Evolutionary conservation across 305 asterid species (phyloP).

Genomic region (Caryopteris hybrid): DNA sequence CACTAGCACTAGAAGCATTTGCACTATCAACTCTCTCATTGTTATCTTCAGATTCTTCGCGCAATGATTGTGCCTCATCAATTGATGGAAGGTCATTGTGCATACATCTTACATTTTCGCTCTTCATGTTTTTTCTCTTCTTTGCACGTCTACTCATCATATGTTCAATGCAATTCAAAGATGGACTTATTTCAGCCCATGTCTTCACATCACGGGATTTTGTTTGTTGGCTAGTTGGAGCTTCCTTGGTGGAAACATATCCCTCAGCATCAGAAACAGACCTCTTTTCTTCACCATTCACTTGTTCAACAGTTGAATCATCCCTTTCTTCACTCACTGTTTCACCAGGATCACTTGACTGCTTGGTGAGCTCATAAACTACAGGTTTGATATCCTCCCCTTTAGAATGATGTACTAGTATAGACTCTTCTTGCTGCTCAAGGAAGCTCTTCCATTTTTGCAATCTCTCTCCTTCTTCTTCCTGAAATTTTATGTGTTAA

Average conservation of each 20-base stretch:
- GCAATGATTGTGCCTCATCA: constrained; percentile 32
- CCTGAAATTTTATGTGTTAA: constrained; percentile 38
- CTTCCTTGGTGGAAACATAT: constrained; percentile 30
- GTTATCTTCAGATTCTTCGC: constrained; percentile 42
- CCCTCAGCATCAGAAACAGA: constrained; percentile 28
- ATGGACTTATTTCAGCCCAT: constrained; percentile 67
- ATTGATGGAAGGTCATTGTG: constrained; percentile 43
- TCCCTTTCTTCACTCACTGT: constrained; percentile 19
- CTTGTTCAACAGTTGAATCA: constrained; percentile 32
- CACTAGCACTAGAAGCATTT: constrained; percentile 27
- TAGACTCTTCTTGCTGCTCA: constrained; percentile 45
- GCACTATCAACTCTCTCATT: constrained; percentile 31
- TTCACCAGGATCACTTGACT: constrained; percentile 26
- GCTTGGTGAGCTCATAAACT: constrained; percentile 33
- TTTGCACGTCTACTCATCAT: constrained; percentile 68
- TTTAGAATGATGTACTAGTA: constrained; percentile 21
- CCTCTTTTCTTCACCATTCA: constrained; percentile 38
- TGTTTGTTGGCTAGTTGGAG: constrained; percentile 27
- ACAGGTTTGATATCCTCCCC: constrained; percentile 24
- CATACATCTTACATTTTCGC: constrained; percentile 16
- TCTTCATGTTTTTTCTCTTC: constrained; percentile 40
- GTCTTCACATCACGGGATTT: constrained; percentile 46
- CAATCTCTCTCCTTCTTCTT: constrained; percentile 83
- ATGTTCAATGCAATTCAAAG: constrained; percentile 49
- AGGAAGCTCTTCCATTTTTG: constrained; percentile 78